Conservation (phyloP, 2,329 filamentous ascomycete genomes). For the Fonsecaea pedrosoi region DNA sequence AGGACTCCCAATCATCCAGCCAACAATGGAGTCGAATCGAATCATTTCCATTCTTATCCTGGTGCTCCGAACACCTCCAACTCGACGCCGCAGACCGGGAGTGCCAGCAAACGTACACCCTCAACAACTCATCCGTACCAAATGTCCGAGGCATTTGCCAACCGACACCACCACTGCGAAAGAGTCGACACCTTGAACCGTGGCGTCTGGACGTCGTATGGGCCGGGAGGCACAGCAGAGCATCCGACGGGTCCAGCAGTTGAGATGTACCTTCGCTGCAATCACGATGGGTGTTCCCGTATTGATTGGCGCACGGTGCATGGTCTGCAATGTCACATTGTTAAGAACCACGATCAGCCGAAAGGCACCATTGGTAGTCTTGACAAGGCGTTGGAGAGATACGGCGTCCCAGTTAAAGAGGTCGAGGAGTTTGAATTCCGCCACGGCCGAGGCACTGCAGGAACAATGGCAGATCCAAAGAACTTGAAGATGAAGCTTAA, state of each 20-base stretch:
- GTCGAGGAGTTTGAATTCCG: constrained; percentile 38
- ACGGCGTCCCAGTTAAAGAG: constrained; percentile 39
- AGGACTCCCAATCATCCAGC: constrained; percentile 25
- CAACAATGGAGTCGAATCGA: constrained; percentile 26
- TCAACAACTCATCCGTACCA: constrained; percentile 41
- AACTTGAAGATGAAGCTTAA: constrained; percentile 40
- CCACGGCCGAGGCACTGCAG: constrained; percentile 37
- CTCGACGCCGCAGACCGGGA: constrained; percentile 7
- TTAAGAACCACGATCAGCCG: constrained; percentile 40
- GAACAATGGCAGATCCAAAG: constrained; percentile 40
- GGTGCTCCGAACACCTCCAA: constrained; percentile 16
- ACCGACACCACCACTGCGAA: constrained; percentile 41
- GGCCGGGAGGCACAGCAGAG: constrained; percentile 37
- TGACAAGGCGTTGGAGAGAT: constrained; percentile 39
- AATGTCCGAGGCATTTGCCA: constrained; percentile 42
- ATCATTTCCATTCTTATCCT: constrained; percentile 32
- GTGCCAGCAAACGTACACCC: constrained; percentile 36
- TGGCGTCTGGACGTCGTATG: constrained; percentile 41
- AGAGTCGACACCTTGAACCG: constrained; percentile 38
- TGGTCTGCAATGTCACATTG: constrained; percentile 41
- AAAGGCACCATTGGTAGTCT: constrained; percentile 41
- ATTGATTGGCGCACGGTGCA: constrained; percentile 42
- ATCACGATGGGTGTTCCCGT: constrained; percentile 39
- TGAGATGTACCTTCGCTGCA: constrained; percentile 41
- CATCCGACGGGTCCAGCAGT: constrained; percentile 36